Conservation (phyloP, 73 alveolate genomes). For the Paramecium tetraurelia region DNA sequence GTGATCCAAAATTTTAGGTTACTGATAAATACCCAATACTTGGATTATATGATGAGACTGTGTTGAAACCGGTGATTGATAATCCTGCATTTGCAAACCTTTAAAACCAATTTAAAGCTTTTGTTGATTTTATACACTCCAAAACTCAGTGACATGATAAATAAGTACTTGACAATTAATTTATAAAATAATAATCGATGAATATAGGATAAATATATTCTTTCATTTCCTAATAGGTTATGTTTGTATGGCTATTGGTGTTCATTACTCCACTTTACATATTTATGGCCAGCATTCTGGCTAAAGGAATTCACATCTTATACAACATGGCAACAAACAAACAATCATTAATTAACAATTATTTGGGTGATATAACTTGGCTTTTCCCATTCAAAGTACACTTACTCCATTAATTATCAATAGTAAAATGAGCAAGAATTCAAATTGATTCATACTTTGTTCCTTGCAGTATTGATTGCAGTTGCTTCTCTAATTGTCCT, state of each 20-base stretch:
- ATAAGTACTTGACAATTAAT: not conserved
- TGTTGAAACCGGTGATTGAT: not conserved
- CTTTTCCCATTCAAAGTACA: not conserved
- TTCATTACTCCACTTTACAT: not conserved
- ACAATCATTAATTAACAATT: not conserved
- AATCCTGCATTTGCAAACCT: not conserved
- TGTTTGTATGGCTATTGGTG: not conserved
- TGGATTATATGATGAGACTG: not conserved
- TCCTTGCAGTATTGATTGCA: not conserved
- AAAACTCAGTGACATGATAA: not conserved
- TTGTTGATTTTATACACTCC: not conserved
- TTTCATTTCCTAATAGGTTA: not conserved
- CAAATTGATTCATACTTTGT: not conserved
- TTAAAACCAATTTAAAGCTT: not conserved
- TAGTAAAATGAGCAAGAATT: constrained; percentile 15
- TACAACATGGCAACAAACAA: not conserved
- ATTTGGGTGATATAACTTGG: constrained; percentile 27
- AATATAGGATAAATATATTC: not conserved
- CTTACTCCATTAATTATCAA: not conserved
- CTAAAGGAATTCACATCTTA: not conserved
- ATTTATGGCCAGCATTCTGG: not conserved
- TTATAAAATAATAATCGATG: not conserved
- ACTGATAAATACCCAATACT: not conserved
- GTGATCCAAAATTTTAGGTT: not conserved
- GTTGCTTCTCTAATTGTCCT: not conserved